Evolutionary conservation across 1,284 basidiomycete species (phyloP).

Genomic region (Ganoderma sinense): DNA sequence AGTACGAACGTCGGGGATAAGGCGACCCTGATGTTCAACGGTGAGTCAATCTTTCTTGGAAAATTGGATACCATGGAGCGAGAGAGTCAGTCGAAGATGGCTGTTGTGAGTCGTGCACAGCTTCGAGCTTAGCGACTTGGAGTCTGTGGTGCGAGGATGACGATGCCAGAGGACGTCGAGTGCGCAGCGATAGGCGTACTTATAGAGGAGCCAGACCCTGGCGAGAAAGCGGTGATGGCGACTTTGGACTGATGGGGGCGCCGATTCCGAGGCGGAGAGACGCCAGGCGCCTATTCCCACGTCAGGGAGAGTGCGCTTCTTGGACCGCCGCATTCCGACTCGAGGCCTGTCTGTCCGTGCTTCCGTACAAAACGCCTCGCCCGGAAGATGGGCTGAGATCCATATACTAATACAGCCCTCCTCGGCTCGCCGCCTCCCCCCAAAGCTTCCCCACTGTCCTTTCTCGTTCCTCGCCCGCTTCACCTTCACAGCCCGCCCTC

Average conservation of each 20-base stretch:
- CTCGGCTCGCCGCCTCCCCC: constrained; percentile 4
- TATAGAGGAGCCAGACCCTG: not conserved
- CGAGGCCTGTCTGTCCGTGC: constrained; percentile 8
- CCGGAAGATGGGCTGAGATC: constrained; percentile 8
- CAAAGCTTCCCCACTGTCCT: constrained; percentile 16
- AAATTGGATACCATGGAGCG: not conserved
- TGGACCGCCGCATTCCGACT: constrained; percentile 3
- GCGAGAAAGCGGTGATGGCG: constrained; percentile 26
- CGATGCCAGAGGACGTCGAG: constrained; percentile 1
- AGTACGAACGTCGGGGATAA: constrained; percentile 57
- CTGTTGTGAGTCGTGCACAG: not conserved
- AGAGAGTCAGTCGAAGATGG: not conserved
- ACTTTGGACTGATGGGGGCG: constrained; percentile 22
- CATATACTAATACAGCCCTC: constrained; percentile 21
- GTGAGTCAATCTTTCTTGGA: constrained; percentile 41
- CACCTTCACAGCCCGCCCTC: constrained; percentile 2
- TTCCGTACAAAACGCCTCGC: constrained; percentile 3
- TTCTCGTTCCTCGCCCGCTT: constrained; percentile 4
- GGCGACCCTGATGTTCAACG: constrained; percentile 53
- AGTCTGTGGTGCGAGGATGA: not conserved
- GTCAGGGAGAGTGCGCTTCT: constrained; percentile 15
- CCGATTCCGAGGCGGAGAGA: constrained; percentile 10
- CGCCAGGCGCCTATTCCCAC: constrained; percentile 20
- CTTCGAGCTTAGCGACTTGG: not conserved
- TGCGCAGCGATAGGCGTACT: not conserved